A percentile compares a stretch with the other conserved stretches of the same genome.
Evolutionary conservation across 352 stramenopile genomes (phyloP).

Genomic region (Phytophthora ramorum): DNA sequence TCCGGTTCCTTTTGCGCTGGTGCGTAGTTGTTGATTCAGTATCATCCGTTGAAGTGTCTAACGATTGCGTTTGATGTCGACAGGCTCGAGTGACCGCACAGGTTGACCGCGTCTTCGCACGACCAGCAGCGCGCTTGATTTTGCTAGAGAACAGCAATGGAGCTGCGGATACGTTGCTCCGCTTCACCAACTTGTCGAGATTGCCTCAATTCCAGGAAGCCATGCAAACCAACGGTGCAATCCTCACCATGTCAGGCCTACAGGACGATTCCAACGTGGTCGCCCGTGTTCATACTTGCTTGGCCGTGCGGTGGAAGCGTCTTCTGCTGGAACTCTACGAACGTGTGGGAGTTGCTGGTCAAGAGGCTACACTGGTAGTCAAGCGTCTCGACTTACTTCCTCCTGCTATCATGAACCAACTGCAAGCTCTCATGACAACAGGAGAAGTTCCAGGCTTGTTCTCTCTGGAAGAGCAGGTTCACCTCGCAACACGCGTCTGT

Average conservation of each 20-base stretch:
- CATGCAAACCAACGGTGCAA: slow-evolving; percentile 4
- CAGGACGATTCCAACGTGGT: slow-evolving; percentile 17
- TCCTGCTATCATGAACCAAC: slow-evolving; percentile 38
- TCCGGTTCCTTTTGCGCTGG: slow-evolving; percentile 43
- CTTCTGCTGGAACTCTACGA: slow-evolving; percentile 59
- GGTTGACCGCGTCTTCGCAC: slow-evolving; percentile 55
- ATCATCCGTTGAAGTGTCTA: neutral
- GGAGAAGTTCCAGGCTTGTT: slow-evolving; percentile 71
- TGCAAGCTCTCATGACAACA: slow-evolving; percentile 57
- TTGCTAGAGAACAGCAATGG: slow-evolving; percentile 39
- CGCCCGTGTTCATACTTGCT: neutral
- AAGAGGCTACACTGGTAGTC: slow-evolving; percentile 65
- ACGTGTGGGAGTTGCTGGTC: slow-evolving; percentile 57
- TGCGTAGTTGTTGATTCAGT: slow-evolving; percentile 26
- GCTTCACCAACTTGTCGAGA: slow-evolving; percentile 22
- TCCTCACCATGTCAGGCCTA: slow-evolving; percentile 45
- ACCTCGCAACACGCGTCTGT: slow-evolving; percentile 60
- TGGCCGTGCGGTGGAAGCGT: slow-evolving; percentile 46
- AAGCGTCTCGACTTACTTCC: slow-evolving; percentile 58
- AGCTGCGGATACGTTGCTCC: slow-evolving; percentile 48
- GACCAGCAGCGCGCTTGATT: slow-evolving; percentile 45
- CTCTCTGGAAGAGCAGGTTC: slow-evolving; percentile 71
- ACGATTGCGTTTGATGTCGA: neutral
- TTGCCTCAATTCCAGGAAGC: neutral
- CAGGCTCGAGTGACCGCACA: slow-evolving; percentile 42